Conservation (phyloP, 2,329 filamentous ascomycete species). For the Hyphodiscus sp. region DNA sequence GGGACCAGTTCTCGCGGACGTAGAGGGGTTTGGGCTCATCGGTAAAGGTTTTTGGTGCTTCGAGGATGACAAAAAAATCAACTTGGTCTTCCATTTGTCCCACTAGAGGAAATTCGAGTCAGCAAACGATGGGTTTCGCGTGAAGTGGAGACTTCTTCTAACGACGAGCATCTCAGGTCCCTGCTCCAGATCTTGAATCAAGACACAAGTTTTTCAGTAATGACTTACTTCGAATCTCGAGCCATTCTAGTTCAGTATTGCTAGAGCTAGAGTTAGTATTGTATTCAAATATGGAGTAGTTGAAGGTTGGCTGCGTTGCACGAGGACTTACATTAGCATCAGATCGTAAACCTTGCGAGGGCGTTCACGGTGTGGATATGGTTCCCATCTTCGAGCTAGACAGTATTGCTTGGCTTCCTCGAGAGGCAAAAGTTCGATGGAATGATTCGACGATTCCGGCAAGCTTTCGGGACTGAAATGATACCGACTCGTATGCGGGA, state of each 20-base stretch:
- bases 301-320: background rate
- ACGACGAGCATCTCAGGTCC: too few relatives aligned
- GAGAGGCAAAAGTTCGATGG: background rate
- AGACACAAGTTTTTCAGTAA: too few relatives aligned
- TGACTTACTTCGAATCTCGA: constrained; percentile 45
- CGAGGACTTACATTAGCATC: constrained; percentile 39
- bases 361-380: constrained; percentile 1
- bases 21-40: constrained; percentile 46
- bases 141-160: too few relatives aligned
- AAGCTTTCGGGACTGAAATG: background rate
- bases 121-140: too few relatives aligned
- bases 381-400: constrained; percentile 2
- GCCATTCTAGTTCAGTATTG: constrained; percentile 58
- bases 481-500: background rate
- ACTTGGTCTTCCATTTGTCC: constrained; percentile 51
- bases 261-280: background rate
- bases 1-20: constrained; percentile 44
- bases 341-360: constrained; percentile 51
- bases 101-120: constrained; percentile 23
- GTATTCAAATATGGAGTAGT: background rate
- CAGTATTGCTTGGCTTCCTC: constrained; percentile 1
- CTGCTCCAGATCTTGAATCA: too few relatives aligned
- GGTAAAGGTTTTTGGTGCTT: constrained; percentile 51
- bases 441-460: background rate
- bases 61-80: constrained; percentile 59